These are phyloP conservation scores for Kodamaea suecica DNA, from an alignment of 1,139 yeast genomes.

Conservation along the genomic window DNA sequence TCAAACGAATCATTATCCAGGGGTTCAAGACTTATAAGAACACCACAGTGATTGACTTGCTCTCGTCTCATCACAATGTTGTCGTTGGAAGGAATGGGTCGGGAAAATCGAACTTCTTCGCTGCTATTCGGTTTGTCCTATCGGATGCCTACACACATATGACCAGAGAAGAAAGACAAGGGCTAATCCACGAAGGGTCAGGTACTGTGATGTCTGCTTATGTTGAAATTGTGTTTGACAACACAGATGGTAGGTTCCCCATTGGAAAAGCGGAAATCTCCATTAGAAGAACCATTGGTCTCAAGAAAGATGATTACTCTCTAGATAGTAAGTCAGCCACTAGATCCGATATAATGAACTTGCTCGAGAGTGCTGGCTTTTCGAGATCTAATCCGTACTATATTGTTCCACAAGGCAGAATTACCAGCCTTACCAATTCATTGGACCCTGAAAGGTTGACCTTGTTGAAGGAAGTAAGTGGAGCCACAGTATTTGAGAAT, in stretches of 20 bases:
- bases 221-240: slow-evolving; percentile 87
- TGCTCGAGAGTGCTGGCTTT: slow-evolving; percentile 90
- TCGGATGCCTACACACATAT: slow-evolving; percentile 88
- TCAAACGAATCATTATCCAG: slow-evolving; percentile 62
- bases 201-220: slow-evolving; percentile 92
- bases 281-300: slow-evolving; percentile 84
- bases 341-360: slow-evolving; percentile 75
- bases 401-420: slow-evolving; percentile 95
- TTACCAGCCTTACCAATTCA: slow-evolving; percentile 82
- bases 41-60: slow-evolving; percentile 69
- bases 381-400: slow-evolving; percentile 90
- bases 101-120: slow-evolving; percentile 94
- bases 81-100: slow-evolving; percentile 96
- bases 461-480: slow-evolving; percentile 87
- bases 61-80: slow-evolving; percentile 83
- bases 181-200: slow-evolving; percentile 84
- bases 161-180: slow-evolving; percentile 86
- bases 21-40: slow-evolving; percentile 95
- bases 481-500: slow-evolving; percentile 86
- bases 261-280: slow-evolving; percentile 64
- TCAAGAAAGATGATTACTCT: slow-evolving; percentile 87
- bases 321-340: slow-evolving; percentile 77
- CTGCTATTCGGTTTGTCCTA: slow-evolving; percentile 89
- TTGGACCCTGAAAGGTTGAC: slow-evolving; percentile 78
- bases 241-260: slow-evolving; percentile 73